phyloP scores from a whole-genome alignment of 2,329 filamentous ascomycete species.

The Bipolaris zeicola region DNA sequence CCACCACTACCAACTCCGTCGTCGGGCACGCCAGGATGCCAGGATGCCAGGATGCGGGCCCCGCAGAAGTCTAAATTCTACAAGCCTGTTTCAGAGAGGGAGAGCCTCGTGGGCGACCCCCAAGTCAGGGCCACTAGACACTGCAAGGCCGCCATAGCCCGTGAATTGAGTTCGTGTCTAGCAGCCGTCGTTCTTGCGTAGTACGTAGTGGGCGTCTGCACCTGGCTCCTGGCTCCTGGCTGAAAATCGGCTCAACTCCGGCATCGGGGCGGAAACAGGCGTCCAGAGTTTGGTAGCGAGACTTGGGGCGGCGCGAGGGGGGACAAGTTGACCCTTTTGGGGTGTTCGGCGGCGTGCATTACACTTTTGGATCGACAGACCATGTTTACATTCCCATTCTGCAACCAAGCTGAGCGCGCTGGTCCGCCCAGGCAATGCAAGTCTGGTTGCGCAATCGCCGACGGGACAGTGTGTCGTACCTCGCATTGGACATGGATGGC shows the following conservation, averaged over 20 bases:
- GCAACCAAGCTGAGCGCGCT: constrained; percentile 3
- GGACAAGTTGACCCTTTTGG: constrained; percentile 7
- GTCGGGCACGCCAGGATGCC: constrained; percentile 11
- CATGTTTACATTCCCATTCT: neutral
- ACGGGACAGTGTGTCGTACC: constrained; percentile 17
- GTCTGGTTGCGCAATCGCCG: constrained; percentile 33
- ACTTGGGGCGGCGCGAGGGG: neutral
- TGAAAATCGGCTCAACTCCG: constrained; percentile 3
- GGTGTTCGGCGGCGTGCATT: constrained; percentile 10
- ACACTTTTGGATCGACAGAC: constrained; percentile 7
- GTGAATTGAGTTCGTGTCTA: constrained; percentile 2
- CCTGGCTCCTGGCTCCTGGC: neutral
- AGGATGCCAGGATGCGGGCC: constrained; percentile 4
- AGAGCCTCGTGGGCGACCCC: constrained; percentile 7
- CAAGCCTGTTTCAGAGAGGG: constrained; percentile 28
- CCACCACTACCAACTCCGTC: neutral
- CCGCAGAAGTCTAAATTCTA: constrained; percentile 32
- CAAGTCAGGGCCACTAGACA: constrained; percentile 1
- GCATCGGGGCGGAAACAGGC: neutral
- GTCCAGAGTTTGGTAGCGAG: constrained; percentile 5
- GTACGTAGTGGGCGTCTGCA: neutral
- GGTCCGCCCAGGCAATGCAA: constrained; percentile 9
- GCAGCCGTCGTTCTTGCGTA: neutral
- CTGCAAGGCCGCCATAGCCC: constrained; percentile 2
- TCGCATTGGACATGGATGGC: constrained; percentile 7